Base-by-base conservation (phyloP, 2,329 filamentous ascomycete genomes). In the Amauroascus niger region DNA sequence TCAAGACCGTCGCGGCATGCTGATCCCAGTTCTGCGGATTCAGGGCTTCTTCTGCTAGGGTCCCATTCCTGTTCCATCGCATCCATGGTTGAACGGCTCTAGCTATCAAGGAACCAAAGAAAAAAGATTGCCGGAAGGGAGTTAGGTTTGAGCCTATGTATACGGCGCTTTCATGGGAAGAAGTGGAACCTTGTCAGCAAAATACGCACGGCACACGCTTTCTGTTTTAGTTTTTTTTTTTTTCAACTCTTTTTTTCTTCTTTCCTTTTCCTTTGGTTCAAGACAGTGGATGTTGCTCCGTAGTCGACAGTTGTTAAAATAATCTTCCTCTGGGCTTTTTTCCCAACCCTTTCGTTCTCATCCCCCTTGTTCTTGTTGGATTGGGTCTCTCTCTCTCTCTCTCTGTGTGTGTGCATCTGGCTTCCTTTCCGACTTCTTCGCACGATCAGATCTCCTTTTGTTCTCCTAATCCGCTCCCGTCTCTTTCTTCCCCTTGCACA, bases 201-300 rank as follows among this genome's bases (percentile, higher is more conserved):
- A 30, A 35, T 13, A 35, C 45, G 14, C 33, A 39, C 46, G 46
- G 46, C 46, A 39, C 33, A 39, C 33, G 33, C 33, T 28, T 26
- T 49, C 28, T 28, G 9, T 37, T 48, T 40, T 26, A 18, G 16
- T 32, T 37, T 57, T 55, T 37, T 35, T 49, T 43, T 26, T 37
- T 41, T 22, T 43, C n/a, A n/a, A 46, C 35, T 57, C 53, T 37
- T 35, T 49, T 43, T 26, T 37, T 41, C 26, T 43, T 32, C 52
- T 45, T 57, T 53, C 14, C 5, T 11, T 53, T 46, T 35, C 28
- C 28, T 16, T 35, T 47, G 45, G 45, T 47, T 47, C 45, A 33
- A 33, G 26, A 33, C 11, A 24, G 6, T 43, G 40, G 2, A 6
- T 40, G 9, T 16, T 2, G 14, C 35, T 47, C 35, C 46, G 46